A percentile compares a stretch with the other conserved stretches of the same genome.
Evolutionary conservation across 2,329 filamentous ascomycete species (phyloP).

Genomic region (Colletotrichum sansevieriae): DNA sequence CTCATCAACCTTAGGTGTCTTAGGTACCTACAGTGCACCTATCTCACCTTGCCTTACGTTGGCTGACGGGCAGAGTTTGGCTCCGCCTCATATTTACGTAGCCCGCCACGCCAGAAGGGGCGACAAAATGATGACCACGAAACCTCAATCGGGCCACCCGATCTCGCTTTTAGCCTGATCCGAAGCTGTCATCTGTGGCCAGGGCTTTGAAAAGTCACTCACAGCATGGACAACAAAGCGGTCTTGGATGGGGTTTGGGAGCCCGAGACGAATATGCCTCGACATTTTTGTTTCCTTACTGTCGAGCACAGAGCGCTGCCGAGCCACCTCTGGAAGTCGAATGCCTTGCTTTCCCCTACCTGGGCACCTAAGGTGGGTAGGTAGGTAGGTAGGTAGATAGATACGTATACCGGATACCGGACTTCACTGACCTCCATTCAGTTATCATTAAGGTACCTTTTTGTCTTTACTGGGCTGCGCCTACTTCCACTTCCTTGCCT

Average conservation of each 20-base stretch:
- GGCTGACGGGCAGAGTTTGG: constrained; percentile 23
- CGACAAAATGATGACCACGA: background rate
- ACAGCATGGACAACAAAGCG: background rate
- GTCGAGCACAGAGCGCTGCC: constrained; percentile 4
- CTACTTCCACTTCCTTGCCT: too few species aligned
- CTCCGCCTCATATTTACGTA: constrained; percentile 28
- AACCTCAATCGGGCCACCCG: constrained; percentile 24
- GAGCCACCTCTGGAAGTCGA: background rate
- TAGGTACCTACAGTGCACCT: too few species aligned
- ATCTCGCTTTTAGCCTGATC: constrained; percentile 5
- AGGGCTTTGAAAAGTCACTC: background rate
- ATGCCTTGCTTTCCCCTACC: background rate
- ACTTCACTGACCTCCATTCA: too few species aligned
- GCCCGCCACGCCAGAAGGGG: constrained; percentile 19
- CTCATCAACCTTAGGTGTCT: too few species aligned
- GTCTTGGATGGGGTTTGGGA: background rate
- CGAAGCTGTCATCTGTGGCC: background rate
- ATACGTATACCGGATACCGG: too few species aligned
- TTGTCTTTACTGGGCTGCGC: too few species aligned
- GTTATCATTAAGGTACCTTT: too few species aligned
- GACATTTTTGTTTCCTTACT: background rate
- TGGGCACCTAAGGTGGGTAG: too few species aligned
- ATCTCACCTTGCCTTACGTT: too few species aligned
- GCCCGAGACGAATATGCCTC: too few species aligned
- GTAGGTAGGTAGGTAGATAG: too few species aligned